A percentile compares a stretch with the other conserved stretches of the same genome.
phyloP scores from a whole-genome alignment of 129 eudicot genomes.

The Helichrysum umbraculigerum region DNA sequence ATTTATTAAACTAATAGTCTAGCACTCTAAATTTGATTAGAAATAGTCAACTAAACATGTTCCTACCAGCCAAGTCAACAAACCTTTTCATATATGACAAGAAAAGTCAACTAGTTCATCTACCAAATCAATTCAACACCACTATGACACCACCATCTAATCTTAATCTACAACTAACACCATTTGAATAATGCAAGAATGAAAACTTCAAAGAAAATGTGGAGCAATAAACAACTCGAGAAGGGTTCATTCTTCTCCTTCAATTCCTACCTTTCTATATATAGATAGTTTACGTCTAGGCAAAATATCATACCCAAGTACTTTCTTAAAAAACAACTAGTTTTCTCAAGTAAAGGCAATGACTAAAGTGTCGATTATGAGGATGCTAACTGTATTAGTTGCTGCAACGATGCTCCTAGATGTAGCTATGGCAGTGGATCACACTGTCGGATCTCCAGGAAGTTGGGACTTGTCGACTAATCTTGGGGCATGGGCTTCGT shows the following conservation, averaged over 20 bases:
- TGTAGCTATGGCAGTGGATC: slow-evolving; percentile 42
- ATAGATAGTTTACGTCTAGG: slow-evolving; percentile 6
- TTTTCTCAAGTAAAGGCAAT: background rate
- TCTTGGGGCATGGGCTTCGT: slow-evolving; percentile 53
- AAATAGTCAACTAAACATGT: slow-evolving; percentile 22
- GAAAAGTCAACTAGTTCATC: slow-evolving; percentile 27
- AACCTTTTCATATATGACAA: slow-evolving; percentile 24
- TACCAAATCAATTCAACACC: slow-evolving; percentile 19
- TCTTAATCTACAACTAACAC: slow-evolving; percentile 26
- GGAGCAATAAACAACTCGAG: slow-evolving; percentile 22
- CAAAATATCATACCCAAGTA: slow-evolving; percentile 8
- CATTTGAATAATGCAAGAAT: slow-evolving; percentile 36
- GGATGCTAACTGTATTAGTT: slow-evolving; percentile 32
- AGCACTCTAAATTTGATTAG: slow-evolving; percentile 15
- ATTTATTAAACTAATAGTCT: background rate
- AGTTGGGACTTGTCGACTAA: slow-evolving; percentile 56
- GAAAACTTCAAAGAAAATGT: slow-evolving; percentile 30
- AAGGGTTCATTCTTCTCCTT: background rate
- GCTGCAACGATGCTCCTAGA: slow-evolving; percentile 39
- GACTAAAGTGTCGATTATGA: slow-evolving; percentile 40
- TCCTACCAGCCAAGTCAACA: slow-evolving; percentile 33
- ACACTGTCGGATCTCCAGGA: slow-evolving; percentile 67
- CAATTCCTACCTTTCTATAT: slow-evolving; percentile 21
- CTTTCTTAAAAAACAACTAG: slow-evolving; percentile 24
- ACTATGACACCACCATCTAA: background rate